Evolutionary conservation across 1,284 basidiomycete genomes (phyloP), one percentile per base, ranked within the genome.

Genomic region (Cutaneotrichosporon spelunceum): DNA sequence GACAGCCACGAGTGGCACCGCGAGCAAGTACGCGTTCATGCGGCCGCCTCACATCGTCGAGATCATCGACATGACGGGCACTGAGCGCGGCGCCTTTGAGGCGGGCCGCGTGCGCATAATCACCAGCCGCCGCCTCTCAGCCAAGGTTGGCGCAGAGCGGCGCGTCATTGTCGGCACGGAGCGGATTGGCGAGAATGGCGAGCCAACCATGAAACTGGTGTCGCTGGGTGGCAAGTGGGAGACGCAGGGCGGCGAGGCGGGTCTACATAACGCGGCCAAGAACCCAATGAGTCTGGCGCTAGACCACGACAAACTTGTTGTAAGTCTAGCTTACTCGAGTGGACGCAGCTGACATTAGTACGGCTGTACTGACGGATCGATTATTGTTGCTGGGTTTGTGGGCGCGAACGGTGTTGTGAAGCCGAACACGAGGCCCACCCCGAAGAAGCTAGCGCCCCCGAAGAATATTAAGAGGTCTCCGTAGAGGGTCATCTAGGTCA

Each of bases 71-170:
- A 66, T 67, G 11, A 60, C 70, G 1, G 74, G 75, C 30, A 63
- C 68, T 0, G 73, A 73, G 56, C 66, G 72, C 14, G 72, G 72
- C 13, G 67, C 69, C 0, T 63, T 71, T n/a, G 72, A 74, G 59
- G 65, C 68, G 1, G 61, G 66, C 7, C 56, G 66, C 57, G 66
- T 68, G 7, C 66, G 79, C 33, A 70, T 81, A 7, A 75, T 79
- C 6, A 72, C 73, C 5, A 72, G 72, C n/a, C 78, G 75, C 5
- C 63, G 80, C 4, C 75, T 79, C 59, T 78, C 77, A 26, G 68
- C 72, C 19, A 66, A 77, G 8, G 62, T 72, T 3, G 79, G 79
- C 1, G 74, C 78, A 1, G 74, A 80, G 49, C 69, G 78, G 36
- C 67, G 72, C 50, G 71, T 80, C 0, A 57, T 67, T 13, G 60